A percentile compares a stretch with the other conserved stretches of the same genome.
Evolutionary conservation across 2,329 filamentous ascomycete genomes (phyloP).

Genomic region (Xylariaceae sp.): DNA sequence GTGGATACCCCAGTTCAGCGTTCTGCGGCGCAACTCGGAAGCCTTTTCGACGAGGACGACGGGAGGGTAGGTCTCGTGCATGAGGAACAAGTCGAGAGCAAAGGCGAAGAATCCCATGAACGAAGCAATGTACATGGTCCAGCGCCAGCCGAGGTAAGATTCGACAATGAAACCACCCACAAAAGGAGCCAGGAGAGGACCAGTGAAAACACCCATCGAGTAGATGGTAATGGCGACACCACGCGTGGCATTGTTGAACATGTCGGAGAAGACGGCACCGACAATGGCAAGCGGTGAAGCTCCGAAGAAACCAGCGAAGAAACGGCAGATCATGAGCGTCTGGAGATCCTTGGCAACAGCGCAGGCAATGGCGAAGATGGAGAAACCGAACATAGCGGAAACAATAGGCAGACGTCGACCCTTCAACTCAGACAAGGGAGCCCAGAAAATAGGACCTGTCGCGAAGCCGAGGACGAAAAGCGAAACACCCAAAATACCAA

Average conservation of each 20-base stretch:
- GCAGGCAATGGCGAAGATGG: conserved; percentile 60
- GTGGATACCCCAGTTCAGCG: conserved; percentile 65
- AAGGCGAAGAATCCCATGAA: conserved; percentile 61
- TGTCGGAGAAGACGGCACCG: conserved; percentile 66
- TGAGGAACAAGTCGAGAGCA: conserved; percentile 54
- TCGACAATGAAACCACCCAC: conserved; percentile 63
- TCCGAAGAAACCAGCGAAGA: conserved; percentile 69
- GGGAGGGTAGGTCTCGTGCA: conserved; percentile 66
- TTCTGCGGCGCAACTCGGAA: conserved; percentile 55
- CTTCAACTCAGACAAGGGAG: conserved; percentile 65
- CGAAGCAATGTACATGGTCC: conserved; percentile 61
- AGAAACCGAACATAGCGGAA: conserved; percentile 62
- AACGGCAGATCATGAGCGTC: conserved; percentile 64
- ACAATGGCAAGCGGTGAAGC: conserved; percentile 64
- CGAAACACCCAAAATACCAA: conserved; percentile 60
- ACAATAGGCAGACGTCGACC: conserved; percentile 61
- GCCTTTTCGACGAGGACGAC: conserved; percentile 59
- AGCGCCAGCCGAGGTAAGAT: conserved; percentile 64
- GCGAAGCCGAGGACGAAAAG: conserved; percentile 69
- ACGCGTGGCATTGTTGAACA: conserved; percentile 60
- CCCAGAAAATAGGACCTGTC: conserved; percentile 58
- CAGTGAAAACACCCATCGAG: conserved; percentile 59
- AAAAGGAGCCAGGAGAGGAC: conserved; percentile 62
- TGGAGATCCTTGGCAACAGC: conserved; percentile 64
- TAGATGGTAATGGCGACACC: conserved; percentile 55